Evolutionary conservation across 208 protist genomes (phyloP), one percentile per base, ranked within the genome.

Genomic region (Balamuthia mandrillaris): DNA sequence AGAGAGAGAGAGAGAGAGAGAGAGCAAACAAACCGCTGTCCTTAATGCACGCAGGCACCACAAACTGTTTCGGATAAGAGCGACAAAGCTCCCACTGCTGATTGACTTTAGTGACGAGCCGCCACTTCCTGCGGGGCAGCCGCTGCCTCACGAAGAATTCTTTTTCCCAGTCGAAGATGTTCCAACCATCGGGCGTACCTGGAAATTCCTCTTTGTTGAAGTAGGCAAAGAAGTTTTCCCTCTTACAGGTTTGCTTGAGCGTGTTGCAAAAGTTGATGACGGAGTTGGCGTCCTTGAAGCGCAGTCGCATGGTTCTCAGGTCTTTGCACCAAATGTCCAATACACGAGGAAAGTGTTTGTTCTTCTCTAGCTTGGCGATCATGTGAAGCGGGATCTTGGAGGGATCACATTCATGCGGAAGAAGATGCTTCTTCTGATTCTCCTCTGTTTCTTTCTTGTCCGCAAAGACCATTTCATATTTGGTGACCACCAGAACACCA

Each of bases 161-260:
- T 35, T 68, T 70, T 41, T 16, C 18, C 77, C 77, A 84, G 60
- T 84, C 29, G 60, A 84, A 84, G 41, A 84, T 3, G 77, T 84
- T 58, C 77, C 77, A 84, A 33, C 77, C 77, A 47, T 84, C 56
- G 39, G 77, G 37, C 24, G 56, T 84, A 35, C 37, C 56, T 1
- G n/a, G 5, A 47, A 84, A 84, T n/a, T 84, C 77, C 33, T 84
- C 77, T 58, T 70, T 84, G 77, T 84, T 84, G 77, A 70, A 58
- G 60, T 70, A 84, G 42, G 77, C 77, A n/a, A 72, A 84, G 52
- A 68, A 72, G 27, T 84, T 58, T 24, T 44, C 37, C 39, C 77
- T 39, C 42, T 72, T 70, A 21, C 77, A 84, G 35, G 70, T 35
- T 4, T 42, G 37, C 31, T 84, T 51, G 3, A 84, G 41, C 24